A percentile compares a stretch with the other conserved stretches of the same genome.
These are phyloP conservation scores for Juglanconis juglandina DNA, from an alignment of 2,329 filamentous ascomycete genomes.

Conservation along the genomic window DNA sequence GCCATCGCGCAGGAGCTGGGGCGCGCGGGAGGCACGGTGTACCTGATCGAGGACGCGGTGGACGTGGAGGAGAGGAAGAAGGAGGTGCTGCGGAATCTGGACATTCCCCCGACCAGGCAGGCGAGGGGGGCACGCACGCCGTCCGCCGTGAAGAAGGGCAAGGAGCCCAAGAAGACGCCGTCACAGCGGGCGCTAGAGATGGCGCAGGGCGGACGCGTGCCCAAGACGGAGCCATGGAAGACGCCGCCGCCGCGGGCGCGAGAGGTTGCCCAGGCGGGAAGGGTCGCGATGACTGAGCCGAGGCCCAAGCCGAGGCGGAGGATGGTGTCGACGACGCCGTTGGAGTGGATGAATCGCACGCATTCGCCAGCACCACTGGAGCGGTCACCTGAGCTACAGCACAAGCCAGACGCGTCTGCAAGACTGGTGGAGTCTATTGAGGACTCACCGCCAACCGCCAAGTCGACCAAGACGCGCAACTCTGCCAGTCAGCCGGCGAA, in stretches of 20 bases:
- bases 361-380: background rate
- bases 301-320: background rate
- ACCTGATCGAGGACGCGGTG: slow-evolving; percentile 3
- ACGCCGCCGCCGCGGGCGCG: background rate
- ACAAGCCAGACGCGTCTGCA: background rate
- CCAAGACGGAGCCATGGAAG: background rate
- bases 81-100: background rate
- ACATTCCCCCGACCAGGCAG: too few relatives aligned
- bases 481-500: background rate
- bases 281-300: background rate
- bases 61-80: background rate
- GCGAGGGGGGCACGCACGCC: background rate
- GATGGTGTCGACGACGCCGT: background rate
- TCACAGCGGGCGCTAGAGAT: slow-evolving; percentile 11
- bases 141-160: background rate
- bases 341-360: background rate
- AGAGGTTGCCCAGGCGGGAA: background rate
- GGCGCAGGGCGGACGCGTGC: background rate
- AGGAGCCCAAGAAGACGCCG: slow-evolving; percentile 7
- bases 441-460: background rate
- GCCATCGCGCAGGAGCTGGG: slow-evolving; percentile 3
- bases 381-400: background rate
- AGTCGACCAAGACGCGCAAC: background rate
- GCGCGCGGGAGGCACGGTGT: slow-evolving; percentile 3
- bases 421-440: background rate